phyloP scores from a whole-genome alignment of 2,329 filamentous ascomycete species.

The Microdochium bolleyi region DNA sequence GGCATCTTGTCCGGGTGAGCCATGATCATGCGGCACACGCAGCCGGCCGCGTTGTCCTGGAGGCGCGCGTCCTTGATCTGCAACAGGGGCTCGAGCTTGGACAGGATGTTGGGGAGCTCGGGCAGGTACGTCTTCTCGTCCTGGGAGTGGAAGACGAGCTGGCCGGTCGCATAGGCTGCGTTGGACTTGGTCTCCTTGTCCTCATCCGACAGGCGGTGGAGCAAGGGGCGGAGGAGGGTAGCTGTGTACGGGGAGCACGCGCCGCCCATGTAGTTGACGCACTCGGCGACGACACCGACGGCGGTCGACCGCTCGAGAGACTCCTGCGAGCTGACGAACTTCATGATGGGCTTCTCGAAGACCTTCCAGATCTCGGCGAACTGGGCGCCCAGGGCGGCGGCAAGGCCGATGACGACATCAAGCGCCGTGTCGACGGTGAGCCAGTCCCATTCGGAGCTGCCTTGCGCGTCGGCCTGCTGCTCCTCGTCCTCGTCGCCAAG shows the following conservation, averaged over 20 bases:
- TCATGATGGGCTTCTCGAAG: slow-evolving; percentile 86
- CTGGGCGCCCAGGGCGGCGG: slow-evolving; percentile 69
- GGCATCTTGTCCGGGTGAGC: slow-evolving; percentile 79
- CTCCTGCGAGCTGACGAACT: slow-evolving; percentile 80
- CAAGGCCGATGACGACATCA: slow-evolving; percentile 80
- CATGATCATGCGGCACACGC: slow-evolving; percentile 85
- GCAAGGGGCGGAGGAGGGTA: slow-evolving; percentile 67
- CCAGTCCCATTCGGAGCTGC: slow-evolving; percentile 96
- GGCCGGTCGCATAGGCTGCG: slow-evolving; percentile 82
- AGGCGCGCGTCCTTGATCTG: slow-evolving; percentile 70
- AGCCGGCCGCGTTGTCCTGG: slow-evolving; percentile 89
- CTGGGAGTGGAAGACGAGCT: slow-evolving; percentile 74
- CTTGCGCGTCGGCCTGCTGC: slow-evolving; percentile 59
- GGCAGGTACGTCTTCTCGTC: slow-evolving; percentile 67
- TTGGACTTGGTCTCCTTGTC: slow-evolving; percentile 92
- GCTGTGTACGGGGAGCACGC: slow-evolving; percentile 77
- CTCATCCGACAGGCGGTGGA: slow-evolving; percentile 83
- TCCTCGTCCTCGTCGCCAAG: slow-evolving; percentile 75
- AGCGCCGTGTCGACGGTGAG: slow-evolving; percentile 90
- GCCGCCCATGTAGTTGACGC: slow-evolving; percentile 73
- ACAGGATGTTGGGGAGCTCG: slow-evolving; percentile 68
- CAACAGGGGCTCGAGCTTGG: slow-evolving; percentile 80
- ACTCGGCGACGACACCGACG: slow-evolving; percentile 87
- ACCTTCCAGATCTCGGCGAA: slow-evolving; percentile 92
- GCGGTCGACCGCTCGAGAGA: slow-evolving; percentile 81